A percentile compares a stretch with the other conserved stretches of the same genome.
Evolutionary conservation across 129 eudicot genomes (phyloP).

Genomic region (Rutidosis leptorrhynchoides): DNA sequence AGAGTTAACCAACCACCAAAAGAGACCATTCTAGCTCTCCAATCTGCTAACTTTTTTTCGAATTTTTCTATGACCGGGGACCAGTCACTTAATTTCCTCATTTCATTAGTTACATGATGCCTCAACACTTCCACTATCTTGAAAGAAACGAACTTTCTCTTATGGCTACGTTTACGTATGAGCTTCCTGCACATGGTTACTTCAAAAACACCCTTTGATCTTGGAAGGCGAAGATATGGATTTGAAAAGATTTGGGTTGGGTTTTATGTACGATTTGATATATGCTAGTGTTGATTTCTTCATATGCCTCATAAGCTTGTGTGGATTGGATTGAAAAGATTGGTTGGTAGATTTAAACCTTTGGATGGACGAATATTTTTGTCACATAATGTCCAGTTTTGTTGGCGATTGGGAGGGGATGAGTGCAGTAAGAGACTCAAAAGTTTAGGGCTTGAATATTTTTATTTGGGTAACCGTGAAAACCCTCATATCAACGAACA

Average conservation of each 20-base stretch:
- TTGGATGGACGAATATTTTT: conserved; percentile 80
- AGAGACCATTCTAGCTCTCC: no score
- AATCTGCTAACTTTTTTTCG: no score
- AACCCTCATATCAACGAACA: no score
- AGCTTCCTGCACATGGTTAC: conserved; percentile 90
- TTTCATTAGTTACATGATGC: conserved; percentile 62
- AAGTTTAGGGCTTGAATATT: conserved; percentile 70
- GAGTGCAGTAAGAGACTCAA: conserved; percentile 75
- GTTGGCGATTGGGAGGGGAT: conserved; percentile 88
- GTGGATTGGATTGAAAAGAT: conserved; percentile 83
- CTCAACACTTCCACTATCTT: conserved; percentile 69
- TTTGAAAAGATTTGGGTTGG: conserved; percentile 66
- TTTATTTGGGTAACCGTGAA: no score
- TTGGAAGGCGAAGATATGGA: conserved; percentile 91
- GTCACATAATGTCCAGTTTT: conserved; percentile 88
- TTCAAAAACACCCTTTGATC: conserved; percentile 74
- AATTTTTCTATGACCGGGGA: no score
- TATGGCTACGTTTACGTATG: conserved; percentile 89
- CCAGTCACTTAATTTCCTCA: no score
- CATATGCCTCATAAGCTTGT: conserved; percentile 94
- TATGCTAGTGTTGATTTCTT: conserved; percentile 96
- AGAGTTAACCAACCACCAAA: no score
- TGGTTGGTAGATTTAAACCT: conserved; percentile 57
- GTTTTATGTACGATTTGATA: conserved; percentile 59
- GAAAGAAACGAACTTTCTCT: conserved; percentile 91